Evolutionary conservation across 2,329 filamentous ascomycete species (phyloP), one percentile per base, ranked within the genome.

Genomic region (Fusarium pseudoanthophilum): DNA sequence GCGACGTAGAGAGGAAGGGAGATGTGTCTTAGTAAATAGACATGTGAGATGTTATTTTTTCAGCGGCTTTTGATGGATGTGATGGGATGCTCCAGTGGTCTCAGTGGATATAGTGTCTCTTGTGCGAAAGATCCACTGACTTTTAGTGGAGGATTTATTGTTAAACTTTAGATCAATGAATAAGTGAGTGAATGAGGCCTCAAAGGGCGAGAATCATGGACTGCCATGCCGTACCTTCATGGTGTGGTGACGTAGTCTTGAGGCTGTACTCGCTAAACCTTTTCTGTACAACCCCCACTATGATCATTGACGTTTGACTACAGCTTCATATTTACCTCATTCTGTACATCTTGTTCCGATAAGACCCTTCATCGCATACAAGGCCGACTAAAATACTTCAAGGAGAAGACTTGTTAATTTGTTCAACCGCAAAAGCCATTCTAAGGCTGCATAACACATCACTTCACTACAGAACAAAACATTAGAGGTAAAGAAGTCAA

Each of bases 221-320:
- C n/a, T 36, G 26, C n/a, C 16, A n/a, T 39, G 24, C 34, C 24
- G 21, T 55, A 51, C 56, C 30, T 32, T 62, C 28, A 69, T 32
- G 32, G 34, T 28, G 15, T 55, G 36, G 71, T 73, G 71, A 73
- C 71, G 71, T 73, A 65, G 71, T 60, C 46, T 46, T 34, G 21
- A 57, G 64, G 69, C 55, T 65, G 24, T 30, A 73, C 42, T 46
- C 61, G 30, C 56, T 60, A 71, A 74, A 16, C 71, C 58, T 28
- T 21, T 71, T 74, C 26, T 42, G 53, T 42, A 11, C 56, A n/a
- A 30, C 11, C 28, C 55, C 67, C 61, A 71, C 61, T n/a, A 40
- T 48, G 11, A 11, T 42, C 11, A 11, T 40, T 28, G 21, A 39
- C 26, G 7, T 36, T 18, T 18, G 48, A 39, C 43, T 20, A 21